Base-by-base conservation (phyloP, 371 early-diverging fungal species). In the Zychaea mexicana region DNA sequence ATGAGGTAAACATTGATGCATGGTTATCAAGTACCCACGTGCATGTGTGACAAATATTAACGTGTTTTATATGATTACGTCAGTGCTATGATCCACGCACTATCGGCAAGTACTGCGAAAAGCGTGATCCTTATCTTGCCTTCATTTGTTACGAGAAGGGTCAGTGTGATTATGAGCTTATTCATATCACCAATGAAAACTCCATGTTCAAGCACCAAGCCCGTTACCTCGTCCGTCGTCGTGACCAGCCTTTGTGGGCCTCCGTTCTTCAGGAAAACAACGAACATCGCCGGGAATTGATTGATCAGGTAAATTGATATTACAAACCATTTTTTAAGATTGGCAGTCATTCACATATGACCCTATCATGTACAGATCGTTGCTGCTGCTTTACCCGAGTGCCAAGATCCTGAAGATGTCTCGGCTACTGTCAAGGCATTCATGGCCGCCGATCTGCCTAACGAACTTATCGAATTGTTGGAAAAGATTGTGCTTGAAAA, bases 161-260 rank as follows among this genome's bases (percentile, higher is more conserved):
- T 27, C 92, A 92, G 72, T 96, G 97, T 71, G 98, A 98, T 67
- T 81, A 85, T 62, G 97, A 97, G 73, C 78, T 98, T 57, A 84
- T 98, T 65, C 88, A 90, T 42, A 88, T 98, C 66, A 97, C 99
- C 33, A 96, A 94, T 81, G 95, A 96, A 63, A 97, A 97, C 81
- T 84, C 91, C 45, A 98, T 98, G 98, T 98, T 96, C 82, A 98
- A 98, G 86, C 98, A 97, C 70, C 97, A 97, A 84, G 93, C 98
- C 5, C 92, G 96, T 60, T 98, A 98, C 66, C 83, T 98, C 36
- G 93, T 98, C 57, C 90, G 88, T 63, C 88, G 97, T 28, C 92
- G 96, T 42, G 96, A 96, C 70, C 76, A 82, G 17, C 83, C 84
- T 24, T 79, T 98, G 57, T 98, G 98, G 98, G 82, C 83, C 38